phyloP scores from a whole-genome alignment of 192 early-diverging fungal genomes.

The Glomus cerebriforme region DNA sequence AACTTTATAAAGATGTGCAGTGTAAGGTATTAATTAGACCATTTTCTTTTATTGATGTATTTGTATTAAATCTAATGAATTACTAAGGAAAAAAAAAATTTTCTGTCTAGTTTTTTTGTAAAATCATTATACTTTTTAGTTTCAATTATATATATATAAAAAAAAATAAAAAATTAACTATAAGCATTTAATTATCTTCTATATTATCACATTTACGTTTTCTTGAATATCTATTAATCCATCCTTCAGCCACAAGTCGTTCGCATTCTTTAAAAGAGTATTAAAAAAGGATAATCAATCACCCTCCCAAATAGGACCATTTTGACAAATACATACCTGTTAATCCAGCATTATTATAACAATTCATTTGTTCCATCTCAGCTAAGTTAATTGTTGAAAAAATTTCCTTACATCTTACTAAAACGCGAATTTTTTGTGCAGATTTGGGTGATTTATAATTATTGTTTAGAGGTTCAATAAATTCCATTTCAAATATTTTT shows the following conservation, averaged over 20 bases:
- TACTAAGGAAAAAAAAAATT: too few relatives aligned
- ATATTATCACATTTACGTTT: background rate
- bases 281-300: background rate
- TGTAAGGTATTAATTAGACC: too few relatives aligned
- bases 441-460: too few relatives aligned
- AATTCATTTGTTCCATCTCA: background rate
- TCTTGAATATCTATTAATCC: background rate
- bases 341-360: background rate
- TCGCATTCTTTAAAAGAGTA: background rate
- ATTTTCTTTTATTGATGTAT: too few relatives aligned
- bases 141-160: too few relatives aligned
- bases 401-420: background rate
- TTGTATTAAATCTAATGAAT: too few relatives aligned
- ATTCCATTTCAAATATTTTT: background rate
- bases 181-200: too few relatives aligned
- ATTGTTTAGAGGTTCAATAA: background rate
- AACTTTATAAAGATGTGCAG: too few relatives aligned
- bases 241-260: background rate
- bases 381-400: background rate
- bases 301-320: background rate
- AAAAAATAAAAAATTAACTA: too few relatives aligned
- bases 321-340: background rate
- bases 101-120: too few relatives aligned
- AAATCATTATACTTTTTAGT: too few relatives aligned
- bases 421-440: too few relatives aligned